Base-by-base conservation (phyloP, 140 eudicot species). In the Flaveria floridana region DNA sequence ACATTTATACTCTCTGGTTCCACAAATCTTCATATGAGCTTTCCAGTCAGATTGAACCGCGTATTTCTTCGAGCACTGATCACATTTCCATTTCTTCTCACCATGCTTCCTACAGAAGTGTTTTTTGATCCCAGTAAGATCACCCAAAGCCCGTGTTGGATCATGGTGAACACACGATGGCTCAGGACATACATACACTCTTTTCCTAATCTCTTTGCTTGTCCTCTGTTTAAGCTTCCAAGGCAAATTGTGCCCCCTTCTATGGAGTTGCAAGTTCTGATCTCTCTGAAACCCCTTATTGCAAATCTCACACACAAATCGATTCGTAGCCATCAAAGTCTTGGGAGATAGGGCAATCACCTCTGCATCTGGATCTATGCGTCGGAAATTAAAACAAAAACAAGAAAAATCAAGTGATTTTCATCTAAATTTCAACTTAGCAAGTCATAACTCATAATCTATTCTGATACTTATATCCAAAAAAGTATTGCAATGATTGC, bases 11-110 rank as follows among this genome's bases (percentile, higher is more conserved):
- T 94, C 99, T 76, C 85, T 79, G 0, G 97, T 87, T 20, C 99
- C 97, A 84, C 99, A 94, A 81, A 94, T 84, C 83, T 94, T 94
- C 44, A 80, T 71, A 81, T 94, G 99, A 52, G 99, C 97, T 76
- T 94, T 94, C 95, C 91, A 94, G 72, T 94, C 99, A 11, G 97
- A 94, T 72, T 91, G 96, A 70, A 94, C 99, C 1, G 99, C 99
- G 16, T 94, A 94, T 19, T 91, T 94, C 74, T 94, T 94, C n/a
- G 97, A 87, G 69, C 99, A 91, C 76, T 88, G 91, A 28, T 93
- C 96, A 74, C 98, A 93, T 78, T 90, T 93, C 93, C 94, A 93
- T 68, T 93, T 93, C 86, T 93, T 93, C 85, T 93, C 98, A 7
- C 98, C 98, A 14, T 93, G 98, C 58, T 93, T 93, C 70, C 98